Evolutionary conservation across 169 alveolate genomes (phyloP), one percentile per base, ranked within the genome.

Genomic region (Theileria equi): DNA sequence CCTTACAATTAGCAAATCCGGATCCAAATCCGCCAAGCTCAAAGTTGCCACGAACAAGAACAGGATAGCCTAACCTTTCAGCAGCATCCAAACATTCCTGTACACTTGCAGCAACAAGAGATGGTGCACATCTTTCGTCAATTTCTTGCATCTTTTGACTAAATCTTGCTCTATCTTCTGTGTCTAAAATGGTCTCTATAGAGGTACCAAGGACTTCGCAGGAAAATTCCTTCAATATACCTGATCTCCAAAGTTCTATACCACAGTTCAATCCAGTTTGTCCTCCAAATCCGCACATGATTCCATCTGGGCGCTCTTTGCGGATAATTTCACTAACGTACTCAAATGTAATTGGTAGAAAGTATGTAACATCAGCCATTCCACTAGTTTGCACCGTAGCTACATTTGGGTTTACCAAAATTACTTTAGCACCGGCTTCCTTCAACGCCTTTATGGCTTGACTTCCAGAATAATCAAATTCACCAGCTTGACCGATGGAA

Each of bases 401-500:
- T 41, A 92, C 89, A 65, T 92, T 92, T 23, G 96, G 95, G 80
- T 92, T 92, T 68, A 92, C 90, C 67, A 92, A 61, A 28, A 91
- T 80, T n/a, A 88, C 90, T 71, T 53, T 67, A 34, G 91, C 82
- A 35, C 91, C 92, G 48, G 92, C 65, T 60, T 92, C 95, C 71
- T 84, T 86, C 59, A 92, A 70, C 17, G 95, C 94, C 80, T 92
- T 92, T 32, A 92, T 88, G 19, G 93, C 93, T 71, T 92, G 96
- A 5, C 89, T 71, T 26, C 96, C 96, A 21, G 93, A 83, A 86
- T 92, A 92, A 70, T 92, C 96, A 54, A 92, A 92, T 64, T 92
- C 96, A 0, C 96, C 96, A 1, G 96, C 96, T 60, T 92, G 96
- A 17, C 96, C 96, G 31, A 92, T 92, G 58, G 93, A 82, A 23